phyloP scores from a whole-genome alignment of 768 basidiomycete species.

The Suillus occidentalis region DNA sequence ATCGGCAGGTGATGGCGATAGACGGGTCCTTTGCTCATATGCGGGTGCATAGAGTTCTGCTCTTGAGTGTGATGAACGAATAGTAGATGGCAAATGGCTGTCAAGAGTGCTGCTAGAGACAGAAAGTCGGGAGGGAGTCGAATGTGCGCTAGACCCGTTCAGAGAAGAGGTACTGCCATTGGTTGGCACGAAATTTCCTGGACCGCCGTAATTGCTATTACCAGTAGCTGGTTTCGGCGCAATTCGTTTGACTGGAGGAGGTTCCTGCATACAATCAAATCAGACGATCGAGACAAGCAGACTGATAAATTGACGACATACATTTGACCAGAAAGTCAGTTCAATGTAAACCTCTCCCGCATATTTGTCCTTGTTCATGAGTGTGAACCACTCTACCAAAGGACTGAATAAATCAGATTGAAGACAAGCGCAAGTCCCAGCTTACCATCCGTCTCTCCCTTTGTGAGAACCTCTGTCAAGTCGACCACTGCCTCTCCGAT shows the following conservation, averaged over 20 bases:
- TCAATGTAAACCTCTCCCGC: constrained; percentile 96
- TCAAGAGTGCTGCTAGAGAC: constrained; percentile 34
- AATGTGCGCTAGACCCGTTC: constrained; percentile 22
- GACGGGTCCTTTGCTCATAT: constrained; percentile 57
- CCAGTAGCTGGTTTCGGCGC: constrained; percentile 48
- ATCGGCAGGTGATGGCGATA: constrained; percentile 43
- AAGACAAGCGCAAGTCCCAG: constrained; percentile 4
- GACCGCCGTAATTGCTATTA: constrained; percentile 72
- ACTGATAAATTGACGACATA: constrained; percentile 35
- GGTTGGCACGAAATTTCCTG: constrained; percentile 69
- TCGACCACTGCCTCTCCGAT: constrained; percentile 92
- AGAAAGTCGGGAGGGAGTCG: constrained; percentile 11
- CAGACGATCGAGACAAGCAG: constrained; percentile 8
- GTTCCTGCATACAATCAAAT: constrained; percentile 51
- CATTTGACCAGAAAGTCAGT: constrained; percentile 95
- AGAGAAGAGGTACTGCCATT: constrained; percentile 32
- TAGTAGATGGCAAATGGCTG: constrained; percentile 59
- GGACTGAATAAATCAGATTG: constrained; percentile 16
- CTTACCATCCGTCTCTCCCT: constrained; percentile 96
- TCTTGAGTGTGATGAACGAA: constrained; percentile 61
- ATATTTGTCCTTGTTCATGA: constrained; percentile 89
- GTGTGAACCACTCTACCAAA: constrained; percentile 85
- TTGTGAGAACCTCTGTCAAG: constrained; percentile 85
- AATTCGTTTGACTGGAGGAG: constrained; percentile 70
- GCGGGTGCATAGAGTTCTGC: constrained; percentile 73